These are phyloP conservation scores for Colletotrichum lentis DNA, from an alignment of 2,329 filamentous ascomycete genomes.

Conservation along the genomic window DNA sequence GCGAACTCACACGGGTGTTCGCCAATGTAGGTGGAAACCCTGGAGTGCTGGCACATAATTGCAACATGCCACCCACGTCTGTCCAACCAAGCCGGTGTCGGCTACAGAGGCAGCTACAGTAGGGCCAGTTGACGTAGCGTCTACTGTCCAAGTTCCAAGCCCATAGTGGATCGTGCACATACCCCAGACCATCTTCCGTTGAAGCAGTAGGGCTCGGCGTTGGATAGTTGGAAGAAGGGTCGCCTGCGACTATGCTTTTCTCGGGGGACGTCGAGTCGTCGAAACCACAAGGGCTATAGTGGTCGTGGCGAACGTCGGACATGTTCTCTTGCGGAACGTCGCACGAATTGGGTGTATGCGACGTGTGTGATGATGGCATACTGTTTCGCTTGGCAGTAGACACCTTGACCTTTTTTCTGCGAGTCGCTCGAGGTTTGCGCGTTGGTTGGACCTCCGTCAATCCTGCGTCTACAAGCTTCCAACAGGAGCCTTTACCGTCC, in stretches of 20 bases:
- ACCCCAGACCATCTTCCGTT: background rate
- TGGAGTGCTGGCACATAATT: background rate
- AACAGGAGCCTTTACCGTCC: background rate
- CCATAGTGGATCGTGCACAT: background rate
- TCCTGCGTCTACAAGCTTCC: background rate
- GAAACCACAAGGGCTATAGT: background rate
- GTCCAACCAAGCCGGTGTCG: background rate
- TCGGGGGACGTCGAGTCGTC: background rate
- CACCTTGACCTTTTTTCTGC: background rate
- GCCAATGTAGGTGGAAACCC: background rate
- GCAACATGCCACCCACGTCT: background rate
- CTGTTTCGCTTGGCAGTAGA: background rate
- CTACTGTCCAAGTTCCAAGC: background rate
- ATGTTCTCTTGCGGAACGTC: background rate
- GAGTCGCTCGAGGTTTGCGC: background rate
- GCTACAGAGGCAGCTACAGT: conserved; percentile 1
- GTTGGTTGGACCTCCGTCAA: background rate
- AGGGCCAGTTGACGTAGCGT: conserved; percentile 5
- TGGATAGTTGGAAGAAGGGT: background rate
- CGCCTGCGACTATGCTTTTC: background rate
- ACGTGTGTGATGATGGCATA: background rate
- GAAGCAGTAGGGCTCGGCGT: background rate
- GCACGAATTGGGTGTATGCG: background rate
- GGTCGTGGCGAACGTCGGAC: background rate
- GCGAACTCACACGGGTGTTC: background rate